These are phyloP conservation scores for Carex arenaria DNA, from an alignment of 202 grass and related monocot genomes.

Conservation along the genomic window DNA sequence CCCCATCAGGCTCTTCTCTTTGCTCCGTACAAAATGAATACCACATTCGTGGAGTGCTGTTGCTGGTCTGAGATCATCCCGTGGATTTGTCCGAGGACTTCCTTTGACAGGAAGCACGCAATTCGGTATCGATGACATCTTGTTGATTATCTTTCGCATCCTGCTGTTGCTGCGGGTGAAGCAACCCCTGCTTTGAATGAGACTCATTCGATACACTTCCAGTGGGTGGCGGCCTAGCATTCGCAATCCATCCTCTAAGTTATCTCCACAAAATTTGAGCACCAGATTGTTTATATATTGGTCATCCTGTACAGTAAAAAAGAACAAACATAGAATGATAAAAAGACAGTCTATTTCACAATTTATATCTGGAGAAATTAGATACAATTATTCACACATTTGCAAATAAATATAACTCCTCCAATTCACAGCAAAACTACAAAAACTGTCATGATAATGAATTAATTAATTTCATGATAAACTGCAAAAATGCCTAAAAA, in stretches of 20 bases:
- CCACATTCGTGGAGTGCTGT: neutral
- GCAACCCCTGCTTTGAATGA: neutral
- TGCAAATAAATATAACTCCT: no score
- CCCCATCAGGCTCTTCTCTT: neutral
- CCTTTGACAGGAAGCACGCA: neutral
- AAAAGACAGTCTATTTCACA: no score
- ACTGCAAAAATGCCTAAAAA: no score
- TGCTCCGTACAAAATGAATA: neutral
- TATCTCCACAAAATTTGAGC: neutral
- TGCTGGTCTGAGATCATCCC: neutral
- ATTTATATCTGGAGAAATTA: no score
- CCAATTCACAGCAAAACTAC: no score
- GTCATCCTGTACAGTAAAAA: neutral
- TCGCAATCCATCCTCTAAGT: neutral
- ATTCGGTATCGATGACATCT: neutral
- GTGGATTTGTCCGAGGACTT: neutral
- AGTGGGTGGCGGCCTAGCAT: neutral
- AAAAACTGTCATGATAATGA: neutral
- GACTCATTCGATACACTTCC: neutral
- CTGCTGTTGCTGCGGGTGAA: neutral
- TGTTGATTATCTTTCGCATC: neutral
- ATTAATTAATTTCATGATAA: no score
- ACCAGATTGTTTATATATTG: neutral
- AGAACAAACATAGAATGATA: no score
- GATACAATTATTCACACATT: no score